Evolutionary conservation across 2,329 filamentous ascomycete genomes (phyloP), one percentile per base, ranked within the genome.

Genomic region (Berkeleyomyces rouxiae): DNA sequence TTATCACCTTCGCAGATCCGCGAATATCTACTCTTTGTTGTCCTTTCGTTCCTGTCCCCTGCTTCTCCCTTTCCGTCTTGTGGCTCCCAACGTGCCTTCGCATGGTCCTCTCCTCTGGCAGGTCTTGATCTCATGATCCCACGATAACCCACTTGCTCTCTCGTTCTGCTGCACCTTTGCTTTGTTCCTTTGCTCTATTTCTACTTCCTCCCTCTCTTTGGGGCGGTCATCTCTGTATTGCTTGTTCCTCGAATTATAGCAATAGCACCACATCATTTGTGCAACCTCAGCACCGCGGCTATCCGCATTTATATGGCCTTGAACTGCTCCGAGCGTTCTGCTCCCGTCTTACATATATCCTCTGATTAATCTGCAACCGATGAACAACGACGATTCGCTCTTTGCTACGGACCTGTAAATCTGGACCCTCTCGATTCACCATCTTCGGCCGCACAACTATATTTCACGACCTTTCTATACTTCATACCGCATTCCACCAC

Each of bases 121-220:
- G 37, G 46, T 36, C 47, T 57, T 61, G 60, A 57, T 37, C 40
- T 46, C 60, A 47, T 40, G 7, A 57, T 59, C 58, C 13, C 51
- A 13, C 33, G 23, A 39, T n/a, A 4, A 7, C n/a, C 6, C 43
- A 39, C 44, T 59, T 51, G 16, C 46, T 13, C 9, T 51, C n/a
- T 7, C 2, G 43, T 51, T 51, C 33, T 51, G 23, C 11, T n/a
- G 9, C 33, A 7, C 9, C 16, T 51, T 16, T 51, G 3, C 33
- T 9, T 51, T 51, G 11, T 7, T 46, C 11, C 7, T 59, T 23
- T 11, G 39, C 7, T 46, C 7, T 59, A 10, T 11, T 59, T 46
- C 40, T 44, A 7, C 58, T 36, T 59, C 23, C 37, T 44, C 9
- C 40, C 33, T 59, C 40, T 58, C 37, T 7, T 4, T 13, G 36